Base-by-base conservation (phyloP, 805 yeast genomes). In the Cyberlindnera suaveolens region DNA sequence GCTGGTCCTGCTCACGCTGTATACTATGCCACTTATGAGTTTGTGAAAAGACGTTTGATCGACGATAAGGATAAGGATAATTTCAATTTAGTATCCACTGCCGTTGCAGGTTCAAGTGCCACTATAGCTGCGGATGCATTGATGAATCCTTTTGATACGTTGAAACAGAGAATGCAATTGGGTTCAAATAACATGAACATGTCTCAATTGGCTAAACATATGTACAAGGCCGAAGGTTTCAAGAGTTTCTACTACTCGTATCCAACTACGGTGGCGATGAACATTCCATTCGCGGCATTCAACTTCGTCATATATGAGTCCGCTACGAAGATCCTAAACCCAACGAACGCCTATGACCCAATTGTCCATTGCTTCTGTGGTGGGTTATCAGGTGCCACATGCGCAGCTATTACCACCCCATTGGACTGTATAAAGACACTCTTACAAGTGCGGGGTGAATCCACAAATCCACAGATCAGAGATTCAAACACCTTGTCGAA, bases 1-100 rank as follows among this genome's bases (percentile, higher is more conserved):
- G 97, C 99, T n/a, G 99, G 99, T 6, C 99, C 99, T 3, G 97
- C 98, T 3, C 99, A 91, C 67, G 98, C 98, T 4, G 84, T 93
- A 6, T 91, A 93, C 65, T 91, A 89, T 62, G 81, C 90, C n/a
- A 95, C 93, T 4, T 93, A 89, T 64, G 99, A 91, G 65, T 73
- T 80, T 40, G 74, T 89, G 31, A 75, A 68, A 49, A 56, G 63
- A 38, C 50, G 54, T 6, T 43, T 69, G 20, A 66, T 68, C 36
- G 54, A 57, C 34, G 62, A 63, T 15, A 56, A 62, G 20, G 64
- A 64, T 35, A 49, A 49, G 20, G 56, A 60, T 26, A 61, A 67
- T 9, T 65, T 80, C 57, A 91, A 86, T 58, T 93, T 96, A 17
- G 54, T 85, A 31, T 82, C 86, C 51, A 91, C 96, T 5, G 83